phyloP scores from a whole-genome alignment of 495 filamentous ascomycete species.

The Sordaria brevicollis region DNA sequence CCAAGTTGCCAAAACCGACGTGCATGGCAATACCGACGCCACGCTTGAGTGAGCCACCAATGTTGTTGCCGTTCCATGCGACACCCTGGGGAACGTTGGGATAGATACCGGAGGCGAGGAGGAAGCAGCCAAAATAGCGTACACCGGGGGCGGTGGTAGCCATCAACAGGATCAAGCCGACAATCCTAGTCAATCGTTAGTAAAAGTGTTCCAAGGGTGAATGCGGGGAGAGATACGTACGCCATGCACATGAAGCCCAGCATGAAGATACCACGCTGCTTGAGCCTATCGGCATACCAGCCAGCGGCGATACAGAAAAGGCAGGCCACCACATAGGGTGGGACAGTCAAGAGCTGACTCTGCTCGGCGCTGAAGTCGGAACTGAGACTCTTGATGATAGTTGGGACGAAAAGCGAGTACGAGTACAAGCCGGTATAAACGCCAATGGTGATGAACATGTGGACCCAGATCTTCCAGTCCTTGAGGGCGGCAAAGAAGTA shows the following conservation, averaged over 20 bases:
- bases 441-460: slow-evolving; percentile 40
- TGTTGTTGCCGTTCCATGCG: slow-evolving; percentile 76
- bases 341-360: slow-evolving; percentile 52
- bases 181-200: slow-evolving; percentile 31
- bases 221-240: slow-evolving; percentile 9
- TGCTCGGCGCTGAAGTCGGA: slow-evolving; percentile 35
- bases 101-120: slow-evolving; percentile 60
- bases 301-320: slow-evolving; percentile 41
- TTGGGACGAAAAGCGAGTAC: slow-evolving; percentile 56
- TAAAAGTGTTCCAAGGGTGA: background rate
- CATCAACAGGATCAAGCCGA: slow-evolving; percentile 59
- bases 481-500: slow-evolving; percentile 63
- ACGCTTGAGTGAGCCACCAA: slow-evolving; percentile 70
- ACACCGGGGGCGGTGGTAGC: slow-evolving; percentile 43
- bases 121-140: slow-evolving; percentile 62
- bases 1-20: slow-evolving; percentile 68
- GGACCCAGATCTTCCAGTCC: slow-evolving; percentile 71
- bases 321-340: slow-evolving; percentile 45
- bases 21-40: slow-evolving; percentile 75
- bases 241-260: slow-evolving; percentile 37
- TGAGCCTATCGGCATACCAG: slow-evolving; percentile 41
- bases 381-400: slow-evolving; percentile 51
- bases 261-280: slow-evolving; percentile 46
- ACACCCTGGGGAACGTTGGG: slow-evolving; percentile 63
- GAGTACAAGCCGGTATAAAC: slow-evolving; percentile 54